Percentiles rank a stretch among this genome's conserved stretches.
These are phyloP conservation scores for Exophiala calicioides DNA, from an alignment of 2,329 filamentous ascomycete species.

Conservation along the genomic window DNA sequence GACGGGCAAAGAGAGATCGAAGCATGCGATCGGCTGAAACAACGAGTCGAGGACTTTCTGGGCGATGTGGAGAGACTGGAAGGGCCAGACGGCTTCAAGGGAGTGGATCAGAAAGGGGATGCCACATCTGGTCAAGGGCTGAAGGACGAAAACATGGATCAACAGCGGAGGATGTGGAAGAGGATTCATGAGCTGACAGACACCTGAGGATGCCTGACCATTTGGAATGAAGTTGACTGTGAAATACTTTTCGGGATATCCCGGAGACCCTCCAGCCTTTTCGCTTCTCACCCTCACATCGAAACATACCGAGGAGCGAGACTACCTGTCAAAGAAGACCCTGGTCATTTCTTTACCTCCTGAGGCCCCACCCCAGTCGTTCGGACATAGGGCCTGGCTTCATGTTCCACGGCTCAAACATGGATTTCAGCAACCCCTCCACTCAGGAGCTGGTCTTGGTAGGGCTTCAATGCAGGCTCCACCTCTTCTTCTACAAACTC, in stretches of 20 bases:
- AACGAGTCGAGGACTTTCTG: slow-evolving; percentile 58
- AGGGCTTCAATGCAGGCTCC: slow-evolving; percentile 49
- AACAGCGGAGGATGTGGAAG: slow-evolving; percentile 42
- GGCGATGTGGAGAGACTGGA: slow-evolving; percentile 32
- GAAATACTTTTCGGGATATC: slow-evolving; percentile 3
- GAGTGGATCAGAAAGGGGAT: slow-evolving; percentile 1
- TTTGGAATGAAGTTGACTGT: too few relatives aligned
- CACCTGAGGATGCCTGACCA: too few relatives aligned
- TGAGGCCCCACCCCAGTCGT: too few relatives aligned
- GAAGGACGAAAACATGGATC: slow-evolving; percentile 34
- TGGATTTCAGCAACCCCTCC: slow-evolving; percentile 43
- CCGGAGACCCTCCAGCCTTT: neutral
- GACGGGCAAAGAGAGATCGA: slow-evolving; percentile 72
- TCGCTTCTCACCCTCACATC: neutral
- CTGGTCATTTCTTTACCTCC: too few relatives aligned
- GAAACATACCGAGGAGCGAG: too few relatives aligned
- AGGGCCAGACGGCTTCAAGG: slow-evolving; percentile 16
- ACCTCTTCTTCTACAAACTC: slow-evolving; percentile 55
- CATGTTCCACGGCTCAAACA: slow-evolving; percentile 41
- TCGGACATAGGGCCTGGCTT: too few relatives aligned
- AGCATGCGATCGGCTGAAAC: slow-evolving; percentile 72
- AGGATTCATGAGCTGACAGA: slow-evolving; percentile 39
- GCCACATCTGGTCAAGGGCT: neutral
- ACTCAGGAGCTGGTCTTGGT: slow-evolving; percentile 41
- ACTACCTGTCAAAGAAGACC: too few relatives aligned